Percentiles rank a stretch among this genome's conserved stretches.
Evolutionary conservation across 495 filamentous ascomycete genomes (phyloP).

Genomic region (Penicillium turbatum): DNA sequence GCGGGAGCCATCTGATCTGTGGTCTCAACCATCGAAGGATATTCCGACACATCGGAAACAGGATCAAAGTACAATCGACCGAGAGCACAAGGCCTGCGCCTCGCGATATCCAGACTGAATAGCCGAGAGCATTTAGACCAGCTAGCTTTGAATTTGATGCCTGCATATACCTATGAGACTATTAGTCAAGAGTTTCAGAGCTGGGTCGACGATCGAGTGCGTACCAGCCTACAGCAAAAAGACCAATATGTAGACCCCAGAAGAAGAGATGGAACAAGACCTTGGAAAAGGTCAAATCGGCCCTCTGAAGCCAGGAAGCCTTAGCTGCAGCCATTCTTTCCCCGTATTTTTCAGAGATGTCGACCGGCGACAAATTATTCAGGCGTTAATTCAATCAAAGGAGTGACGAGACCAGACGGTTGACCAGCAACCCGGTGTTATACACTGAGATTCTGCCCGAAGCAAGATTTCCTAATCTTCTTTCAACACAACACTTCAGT

Average conservation of each 20-base stretch:
- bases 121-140: slow-evolving; percentile 74
- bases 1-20: slow-evolving; percentile 79
- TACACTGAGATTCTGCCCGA: not conserved
- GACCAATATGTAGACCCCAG: slow-evolving; percentile 72
- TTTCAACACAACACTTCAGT: not conserved
- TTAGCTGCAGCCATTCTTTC: slow-evolving; percentile 15
- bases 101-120: slow-evolving; percentile 93
- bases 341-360: slow-evolving; percentile 2
- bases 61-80: slow-evolving; percentile 80
- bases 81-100: slow-evolving; percentile 81
- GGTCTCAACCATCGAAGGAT: slow-evolving; percentile 78
- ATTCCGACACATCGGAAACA: slow-evolving; percentile 93
- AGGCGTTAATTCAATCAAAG: slow-evolving; percentile 10
- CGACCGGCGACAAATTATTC: slow-evolving; percentile 22
- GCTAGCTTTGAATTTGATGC: slow-evolving; percentile 58
- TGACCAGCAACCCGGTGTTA: slow-evolving; percentile 26
- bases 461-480: not conserved
- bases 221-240: slow-evolving; percentile 90
- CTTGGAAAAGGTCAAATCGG: slow-evolving; percentile 62
- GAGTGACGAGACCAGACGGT: slow-evolving; percentile 22
- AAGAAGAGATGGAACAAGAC: slow-evolving; percentile 80
- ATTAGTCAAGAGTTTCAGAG: slow-evolving; percentile 22
- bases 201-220: not conserved
- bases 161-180: slow-evolving; percentile 68
- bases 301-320: slow-evolving; percentile 31